Conservation (phyloP, 345 rosid species). For the Passiflora organensis region DNA sequence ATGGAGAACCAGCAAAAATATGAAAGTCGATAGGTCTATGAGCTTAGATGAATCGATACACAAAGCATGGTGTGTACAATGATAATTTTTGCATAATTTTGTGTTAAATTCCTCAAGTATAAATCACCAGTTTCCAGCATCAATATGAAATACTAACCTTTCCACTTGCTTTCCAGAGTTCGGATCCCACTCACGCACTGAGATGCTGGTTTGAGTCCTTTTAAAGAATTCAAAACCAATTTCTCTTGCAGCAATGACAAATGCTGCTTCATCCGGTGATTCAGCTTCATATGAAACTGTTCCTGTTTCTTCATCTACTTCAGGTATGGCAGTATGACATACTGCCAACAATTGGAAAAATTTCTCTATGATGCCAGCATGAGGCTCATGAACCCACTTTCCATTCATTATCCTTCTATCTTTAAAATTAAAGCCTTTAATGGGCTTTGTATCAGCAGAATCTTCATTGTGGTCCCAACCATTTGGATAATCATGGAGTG, state of each 20-base stretch:
- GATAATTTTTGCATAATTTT: too few species aligned
- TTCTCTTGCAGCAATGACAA: constrained; percentile 95
- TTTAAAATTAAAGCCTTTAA: constrained; percentile 82
- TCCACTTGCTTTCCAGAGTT: constrained; percentile 54
- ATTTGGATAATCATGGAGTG: constrained; percentile 29
- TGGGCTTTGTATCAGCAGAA: constrained; percentile 22
- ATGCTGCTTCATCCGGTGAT: constrained; percentile 93
- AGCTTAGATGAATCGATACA: too few species aligned
- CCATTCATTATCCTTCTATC: constrained; percentile 81
- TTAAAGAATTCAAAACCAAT: constrained; percentile 75
- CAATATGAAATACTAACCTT: constrained; percentile 40
- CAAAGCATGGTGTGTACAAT: too few species aligned
- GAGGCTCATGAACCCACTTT: constrained; percentile 68
- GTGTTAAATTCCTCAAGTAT: too few species aligned
- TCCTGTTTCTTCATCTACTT: constrained; percentile 65
- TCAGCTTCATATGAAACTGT: constrained; percentile 84
- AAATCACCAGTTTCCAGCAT: too few species aligned
- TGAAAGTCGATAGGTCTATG: too few species aligned
- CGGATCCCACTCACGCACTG: constrained; percentile 53
- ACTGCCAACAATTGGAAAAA: constrained; percentile 70
- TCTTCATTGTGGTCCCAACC: constrained; percentile 29
- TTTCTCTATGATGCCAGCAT: constrained; percentile 51
- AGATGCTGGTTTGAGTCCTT: constrained; percentile 68
- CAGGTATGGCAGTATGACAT: constrained; percentile 92
- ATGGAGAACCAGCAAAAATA: too few species aligned